A percentile compares a stretch with the other conserved stretches of the same genome.
Evolutionary conservation across 768 basidiomycete genomes (phyloP).

Genomic region (Amanita molliuscula): DNA sequence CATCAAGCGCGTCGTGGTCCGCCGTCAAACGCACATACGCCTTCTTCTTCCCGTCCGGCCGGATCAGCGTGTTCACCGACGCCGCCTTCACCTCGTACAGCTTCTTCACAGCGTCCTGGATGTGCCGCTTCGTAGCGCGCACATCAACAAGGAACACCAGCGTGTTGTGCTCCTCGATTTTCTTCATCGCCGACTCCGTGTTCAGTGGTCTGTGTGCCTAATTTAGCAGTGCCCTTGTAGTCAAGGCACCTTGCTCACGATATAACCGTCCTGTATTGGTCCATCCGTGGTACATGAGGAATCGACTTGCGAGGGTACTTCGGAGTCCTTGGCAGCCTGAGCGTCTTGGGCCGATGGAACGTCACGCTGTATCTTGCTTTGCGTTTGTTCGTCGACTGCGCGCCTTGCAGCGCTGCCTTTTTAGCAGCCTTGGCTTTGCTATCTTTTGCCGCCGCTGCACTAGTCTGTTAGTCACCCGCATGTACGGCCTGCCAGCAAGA

Average conservation of each 20-base stretch:
- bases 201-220: slow-evolving; percentile 55
- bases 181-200: slow-evolving; percentile 99
- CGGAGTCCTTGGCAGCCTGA: slow-evolving; percentile 72
- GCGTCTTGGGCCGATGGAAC: slow-evolving; percentile 95
- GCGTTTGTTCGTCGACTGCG: slow-evolving; percentile 61
- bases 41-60: slow-evolving; percentile 99
- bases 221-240: not conserved
- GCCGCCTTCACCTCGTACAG: slow-evolving; percentile 94
- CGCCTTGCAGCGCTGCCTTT: slow-evolving; percentile 92
- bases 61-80: slow-evolving; percentile 97
- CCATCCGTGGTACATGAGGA: slow-evolving; percentile 89
- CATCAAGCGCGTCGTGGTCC: slow-evolving; percentile 95
- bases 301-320: slow-evolving; percentile 95
- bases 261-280: slow-evolving; percentile 90
- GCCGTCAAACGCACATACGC: slow-evolving; percentile 92
- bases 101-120: slow-evolving; percentile 99
- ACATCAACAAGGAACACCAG: slow-evolving; percentile 97
- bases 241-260: slow-evolving; percentile 41
- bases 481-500: slow-evolving; percentile 8
- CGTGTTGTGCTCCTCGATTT: slow-evolving; percentile 99
- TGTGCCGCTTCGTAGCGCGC: slow-evolving; percentile 95
- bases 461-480: slow-evolving; percentile 8
- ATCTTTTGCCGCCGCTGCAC: slow-evolving; percentile 31
- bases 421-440: slow-evolving; percentile 88
- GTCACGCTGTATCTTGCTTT: slow-evolving; percentile 81